These are phyloP conservation scores for Sugiyamaella floridensis DNA, from an alignment of 805 yeast species.

Conservation along the genomic window DNA sequence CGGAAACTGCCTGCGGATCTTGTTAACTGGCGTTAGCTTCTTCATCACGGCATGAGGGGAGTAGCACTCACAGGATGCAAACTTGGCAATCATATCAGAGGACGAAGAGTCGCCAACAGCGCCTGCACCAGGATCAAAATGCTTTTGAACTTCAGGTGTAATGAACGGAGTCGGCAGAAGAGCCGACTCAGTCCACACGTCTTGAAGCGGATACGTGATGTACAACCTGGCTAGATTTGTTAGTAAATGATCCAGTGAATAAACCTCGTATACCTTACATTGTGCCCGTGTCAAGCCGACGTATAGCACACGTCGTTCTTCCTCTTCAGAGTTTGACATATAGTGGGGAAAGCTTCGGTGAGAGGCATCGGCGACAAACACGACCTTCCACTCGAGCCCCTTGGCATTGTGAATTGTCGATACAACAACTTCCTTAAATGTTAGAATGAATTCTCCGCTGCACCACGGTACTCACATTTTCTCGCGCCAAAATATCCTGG, in stretches of 20 bases:
- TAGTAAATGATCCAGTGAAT: background rate
- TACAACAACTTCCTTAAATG: slow-evolving; percentile 35
- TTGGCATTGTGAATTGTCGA: slow-evolving; percentile 90
- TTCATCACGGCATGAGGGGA: background rate
- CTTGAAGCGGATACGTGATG: slow-evolving; percentile 2
- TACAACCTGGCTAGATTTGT: background rate
- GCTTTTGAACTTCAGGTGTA: background rate
- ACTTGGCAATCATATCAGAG: background rate
- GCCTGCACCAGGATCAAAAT: too few relatives aligned
- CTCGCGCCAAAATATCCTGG: slow-evolving; percentile 1
- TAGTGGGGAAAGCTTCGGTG: slow-evolving; percentile 14
- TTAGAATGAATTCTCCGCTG: slow-evolving; percentile 11
- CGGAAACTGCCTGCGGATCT: background rate
- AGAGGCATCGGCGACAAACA: slow-evolving; percentile 37
- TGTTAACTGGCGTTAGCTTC: background rate
- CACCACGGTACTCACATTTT: slow-evolving; percentile 3
- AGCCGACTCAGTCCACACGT: background rate
- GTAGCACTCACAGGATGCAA: background rate
- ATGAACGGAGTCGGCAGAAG: slow-evolving; percentile 1
- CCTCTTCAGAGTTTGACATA: slow-evolving; percentile 9
- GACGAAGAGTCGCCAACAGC: too few relatives aligned
- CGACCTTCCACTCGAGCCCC: slow-evolving; percentile 94
- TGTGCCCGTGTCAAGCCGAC: slow-evolving; percentile 27
- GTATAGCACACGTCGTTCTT: slow-evolving; percentile 22
- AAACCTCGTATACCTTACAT: background rate